Percentiles rank a stretch among this genome's conserved stretches.
phyloP scores from a whole-genome alignment of 192 early-diverging fungal genomes.

The Oehlia diaphana region DNA sequence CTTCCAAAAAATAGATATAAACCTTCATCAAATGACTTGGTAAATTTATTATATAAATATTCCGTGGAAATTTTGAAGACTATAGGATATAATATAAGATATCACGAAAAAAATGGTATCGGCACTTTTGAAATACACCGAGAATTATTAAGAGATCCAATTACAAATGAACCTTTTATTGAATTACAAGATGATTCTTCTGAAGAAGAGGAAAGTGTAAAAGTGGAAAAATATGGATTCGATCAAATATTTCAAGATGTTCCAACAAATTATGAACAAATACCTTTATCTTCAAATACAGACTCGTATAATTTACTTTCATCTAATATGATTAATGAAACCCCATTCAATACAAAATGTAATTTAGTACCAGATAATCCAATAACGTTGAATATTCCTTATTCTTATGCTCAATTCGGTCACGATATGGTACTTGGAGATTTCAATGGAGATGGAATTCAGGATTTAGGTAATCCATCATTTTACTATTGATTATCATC shows the following conservation, averaged over 20 bases:
- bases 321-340: background rate
- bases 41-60: slow-evolving; percentile 11
- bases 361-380: background rate
- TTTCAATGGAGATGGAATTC: slow-evolving; percentile 63
- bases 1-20: background rate
- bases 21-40: background rate
- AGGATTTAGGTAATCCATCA: slow-evolving; percentile 47
- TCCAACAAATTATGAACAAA: background rate
- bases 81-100: background rate
- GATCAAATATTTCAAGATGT: slow-evolving; percentile 3
- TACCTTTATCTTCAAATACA: background rate
- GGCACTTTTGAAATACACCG: background rate
- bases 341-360: background rate
- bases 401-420: slow-evolving; percentile 67
- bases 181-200: background rate
- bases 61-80: background rate
- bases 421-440: slow-evolving; percentile 63
- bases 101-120: background rate
- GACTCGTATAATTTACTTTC: background rate
- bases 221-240: background rate
- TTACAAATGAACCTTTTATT: background rate
- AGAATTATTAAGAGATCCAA: background rate
- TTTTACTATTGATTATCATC: background rate
- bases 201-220: background rate
- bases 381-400: slow-evolving; percentile 45